These are phyloP conservation scores for Fraxinus albicans DNA, from an alignment of 305 asterid species.

Conservation along the genomic window DNA sequence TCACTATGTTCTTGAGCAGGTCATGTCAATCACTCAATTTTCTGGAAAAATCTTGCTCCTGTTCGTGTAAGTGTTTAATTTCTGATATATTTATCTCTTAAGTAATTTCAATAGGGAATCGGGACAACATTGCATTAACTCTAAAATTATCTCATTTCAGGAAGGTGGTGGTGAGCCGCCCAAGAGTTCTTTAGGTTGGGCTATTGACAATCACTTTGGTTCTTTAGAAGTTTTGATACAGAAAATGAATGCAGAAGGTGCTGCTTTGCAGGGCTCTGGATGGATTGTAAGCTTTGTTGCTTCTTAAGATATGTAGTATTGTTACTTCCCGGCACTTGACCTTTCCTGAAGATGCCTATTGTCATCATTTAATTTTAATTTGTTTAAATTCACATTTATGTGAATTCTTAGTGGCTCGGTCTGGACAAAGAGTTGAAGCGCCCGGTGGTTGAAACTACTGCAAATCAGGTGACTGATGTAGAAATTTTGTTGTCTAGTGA, in stretches of 20 bases:
- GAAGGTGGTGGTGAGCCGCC: conserved; percentile 96
- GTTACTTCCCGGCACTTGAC: conserved; percentile 9
- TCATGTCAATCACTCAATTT: conserved; percentile 69
- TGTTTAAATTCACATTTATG: conserved; percentile 15
- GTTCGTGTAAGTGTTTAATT: conserved; percentile 39
- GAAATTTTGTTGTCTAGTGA: conserved; percentile 2
- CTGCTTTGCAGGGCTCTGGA: conserved; percentile 97
- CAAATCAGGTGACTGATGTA: conserved; percentile 63
- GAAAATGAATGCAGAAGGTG: conserved; percentile 93
- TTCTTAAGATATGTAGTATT: background rate
- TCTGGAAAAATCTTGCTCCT: conserved; percentile 79
- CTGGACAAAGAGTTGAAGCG: conserved; percentile 79
- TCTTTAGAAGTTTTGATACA: conserved; percentile 73
- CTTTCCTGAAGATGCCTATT: conserved; percentile 7
- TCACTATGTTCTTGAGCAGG: conserved; percentile 36
- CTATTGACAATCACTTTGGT: conserved; percentile 72
- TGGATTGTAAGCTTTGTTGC: conserved; percentile 73
- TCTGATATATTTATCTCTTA: background rate
- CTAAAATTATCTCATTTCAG: conserved; percentile 40
- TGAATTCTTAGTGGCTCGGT: conserved; percentile 76
- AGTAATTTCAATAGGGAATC: background rate
- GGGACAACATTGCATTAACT: background rate
- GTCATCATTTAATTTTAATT: conserved; percentile 8
- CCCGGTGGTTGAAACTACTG: conserved; percentile 82
- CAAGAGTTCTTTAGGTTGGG: conserved; percentile 62